phyloP scores from a whole-genome alignment of 1,284 basidiomycete species.

The Ganoderma boninense region DNA sequence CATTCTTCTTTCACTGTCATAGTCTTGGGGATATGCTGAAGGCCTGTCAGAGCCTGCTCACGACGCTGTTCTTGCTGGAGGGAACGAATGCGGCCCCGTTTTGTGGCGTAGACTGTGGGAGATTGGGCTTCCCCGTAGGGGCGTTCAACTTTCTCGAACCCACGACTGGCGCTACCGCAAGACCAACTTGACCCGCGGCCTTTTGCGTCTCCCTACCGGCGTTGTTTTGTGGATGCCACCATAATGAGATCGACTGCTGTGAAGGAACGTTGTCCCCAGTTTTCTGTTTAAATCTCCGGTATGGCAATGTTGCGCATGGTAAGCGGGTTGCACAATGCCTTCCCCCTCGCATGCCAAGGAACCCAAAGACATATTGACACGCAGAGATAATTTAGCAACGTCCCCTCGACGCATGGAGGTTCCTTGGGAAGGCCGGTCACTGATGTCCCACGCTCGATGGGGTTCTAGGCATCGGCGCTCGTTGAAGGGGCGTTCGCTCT shows the following conservation, averaged over 20 bases:
- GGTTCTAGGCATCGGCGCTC: not conserved
- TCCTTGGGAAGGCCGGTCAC: not conserved
- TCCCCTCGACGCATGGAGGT: not conserved
- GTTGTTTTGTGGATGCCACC: not conserved
- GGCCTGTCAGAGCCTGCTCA: not conserved
- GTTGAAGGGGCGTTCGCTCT: not conserved
- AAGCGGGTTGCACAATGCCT: not conserved
- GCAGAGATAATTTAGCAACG: not conserved
- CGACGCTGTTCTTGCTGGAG: too few species aligned
- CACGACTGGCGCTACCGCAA: not conserved
- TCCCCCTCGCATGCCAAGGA: not conserved
- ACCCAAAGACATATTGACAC: not conserved
- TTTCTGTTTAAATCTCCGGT: not conserved
- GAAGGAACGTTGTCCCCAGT: not conserved
- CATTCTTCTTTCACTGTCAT: not conserved
- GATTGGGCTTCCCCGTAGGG: not conserved
- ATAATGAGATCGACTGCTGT: not conserved
- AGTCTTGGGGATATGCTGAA: not conserved
- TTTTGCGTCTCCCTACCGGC: not conserved
- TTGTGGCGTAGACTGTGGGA: not conserved
- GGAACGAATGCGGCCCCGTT: not conserved
- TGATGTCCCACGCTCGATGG: not conserved
- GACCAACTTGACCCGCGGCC: too few species aligned
- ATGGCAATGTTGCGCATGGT: not conserved
- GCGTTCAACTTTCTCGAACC: not conserved